phyloP scores from a whole-genome alignment of 1,139 yeast genomes.

The Blastobotrys indianensis region DNA sequence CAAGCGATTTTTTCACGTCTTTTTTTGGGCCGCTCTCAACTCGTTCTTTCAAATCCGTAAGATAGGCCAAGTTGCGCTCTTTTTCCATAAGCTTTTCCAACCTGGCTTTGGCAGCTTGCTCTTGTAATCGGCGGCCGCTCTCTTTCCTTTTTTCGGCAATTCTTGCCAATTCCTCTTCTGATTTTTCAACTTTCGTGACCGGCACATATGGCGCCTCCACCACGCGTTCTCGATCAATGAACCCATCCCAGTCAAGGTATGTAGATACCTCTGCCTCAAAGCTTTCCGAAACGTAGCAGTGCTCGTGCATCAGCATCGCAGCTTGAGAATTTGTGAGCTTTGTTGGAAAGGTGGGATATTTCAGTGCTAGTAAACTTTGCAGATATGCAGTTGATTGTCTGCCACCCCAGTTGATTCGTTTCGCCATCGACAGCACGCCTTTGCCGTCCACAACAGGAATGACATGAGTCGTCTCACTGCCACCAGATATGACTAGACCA shows the following conservation, averaged over 20 bases:
- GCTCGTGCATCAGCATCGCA: slow-evolving; percentile 62
- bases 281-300: slow-evolving; percentile 68
- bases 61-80: slow-evolving; percentile 75
- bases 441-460: slow-evolving; percentile 71
- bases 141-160: slow-evolving; percentile 80
- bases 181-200: slow-evolving; percentile 57
- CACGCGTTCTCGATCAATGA: slow-evolving; percentile 65
- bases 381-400: slow-evolving; percentile 61
- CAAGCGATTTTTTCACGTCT: slow-evolving; percentile 44
- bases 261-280: slow-evolving; percentile 58
- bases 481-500: slow-evolving; percentile 77
- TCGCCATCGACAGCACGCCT: slow-evolving; percentile 62
- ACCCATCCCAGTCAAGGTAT: slow-evolving; percentile 53
- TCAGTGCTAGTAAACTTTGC: slow-evolving; percentile 59
- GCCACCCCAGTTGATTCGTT: slow-evolving; percentile 92
- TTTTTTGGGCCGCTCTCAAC: slow-evolving; percentile 45
- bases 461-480: slow-evolving; percentile 75
- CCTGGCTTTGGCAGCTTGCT: slow-evolving; percentile 83
- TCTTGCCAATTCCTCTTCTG: slow-evolving; percentile 73
- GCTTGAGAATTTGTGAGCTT: slow-evolving; percentile 61
- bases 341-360: slow-evolving; percentile 88
- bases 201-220: slow-evolving; percentile 79
- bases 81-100: slow-evolving; percentile 73
- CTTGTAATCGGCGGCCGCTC: slow-evolving; percentile 83
- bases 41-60: slow-evolving; percentile 50